Percentiles rank a stretch among this genome's conserved stretches.
Evolutionary conservation across 495 filamentous ascomycete species (phyloP).

Genomic region (Xylaria flabelliformis): DNA sequence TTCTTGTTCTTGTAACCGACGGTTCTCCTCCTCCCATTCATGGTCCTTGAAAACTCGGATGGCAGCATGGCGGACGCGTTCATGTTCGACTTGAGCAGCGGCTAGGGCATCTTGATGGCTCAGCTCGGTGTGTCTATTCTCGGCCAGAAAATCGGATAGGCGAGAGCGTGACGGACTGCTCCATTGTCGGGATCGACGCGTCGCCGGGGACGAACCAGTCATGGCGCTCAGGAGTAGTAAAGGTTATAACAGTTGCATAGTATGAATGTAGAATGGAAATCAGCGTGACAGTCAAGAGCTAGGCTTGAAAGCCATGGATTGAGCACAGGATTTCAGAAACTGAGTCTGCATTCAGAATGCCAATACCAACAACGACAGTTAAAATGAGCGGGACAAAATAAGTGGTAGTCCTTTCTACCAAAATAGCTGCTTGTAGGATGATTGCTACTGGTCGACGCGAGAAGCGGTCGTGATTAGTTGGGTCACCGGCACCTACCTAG

Average conservation of each 20-base stretch:
- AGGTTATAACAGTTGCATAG: slow-evolving; percentile 27
- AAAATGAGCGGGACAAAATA: neutral
- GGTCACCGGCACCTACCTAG: neutral
- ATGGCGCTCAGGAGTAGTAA: slow-evolving; percentile 35
- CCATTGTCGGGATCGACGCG: slow-evolving; percentile 44
- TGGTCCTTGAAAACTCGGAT: slow-evolving; percentile 53
- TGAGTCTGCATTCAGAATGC: neutral
- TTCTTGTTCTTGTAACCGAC: slow-evolving; percentile 55
- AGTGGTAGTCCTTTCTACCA: no score
- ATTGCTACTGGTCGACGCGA: neutral
- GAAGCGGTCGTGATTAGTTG: neutral
- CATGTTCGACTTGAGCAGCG: slow-evolving; percentile 65
- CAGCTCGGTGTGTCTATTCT: slow-evolving; percentile 51
- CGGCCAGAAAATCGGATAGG: slow-evolving; percentile 46
- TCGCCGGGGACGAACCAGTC: slow-evolving; percentile 47
- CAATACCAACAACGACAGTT: neutral
- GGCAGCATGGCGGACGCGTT: slow-evolving; percentile 67
- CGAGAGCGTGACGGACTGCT: slow-evolving; percentile 43
- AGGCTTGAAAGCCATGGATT: slow-evolving; percentile 2
- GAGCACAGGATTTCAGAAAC: neutral
- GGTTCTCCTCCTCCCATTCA: slow-evolving; percentile 53
- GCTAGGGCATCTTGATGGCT: slow-evolving; percentile 68
- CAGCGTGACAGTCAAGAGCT: neutral
- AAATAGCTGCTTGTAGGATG: no score
- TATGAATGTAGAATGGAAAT: neutral